Base-by-base conservation (phyloP, 2,329 filamentous ascomycete genomes). In the Cladosporium velox region DNA sequence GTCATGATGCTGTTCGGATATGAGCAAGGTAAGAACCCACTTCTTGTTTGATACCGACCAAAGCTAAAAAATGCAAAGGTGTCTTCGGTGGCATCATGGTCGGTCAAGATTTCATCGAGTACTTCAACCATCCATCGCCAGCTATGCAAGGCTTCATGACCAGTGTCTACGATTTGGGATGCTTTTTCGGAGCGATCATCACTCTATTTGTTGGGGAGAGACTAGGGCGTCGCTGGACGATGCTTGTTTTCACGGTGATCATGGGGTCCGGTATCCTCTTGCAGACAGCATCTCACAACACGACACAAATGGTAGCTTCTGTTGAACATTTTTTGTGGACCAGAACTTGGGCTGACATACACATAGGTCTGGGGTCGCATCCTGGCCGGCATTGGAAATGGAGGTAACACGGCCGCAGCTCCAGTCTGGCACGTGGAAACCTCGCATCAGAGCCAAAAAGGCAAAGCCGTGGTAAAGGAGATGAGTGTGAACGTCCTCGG, bases 341-440 rank as follows among this genome's bases (percentile, higher is more conserved):
- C 8, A 47, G 3, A 7, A 11, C 41, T 47, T 47, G 26, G 14
- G 4, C 55, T 38, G 32, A 58, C 1, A 15, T 21, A 28, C 4
- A 24, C 7, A 55, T 10, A 63, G 60, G 60, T 79, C 70, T 75
- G 77, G 67, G 71, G 79, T 59, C 65, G 81, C 60, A 69, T 83
- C 67, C 67, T 84, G 68, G 61, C 81, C 78, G 70, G 81, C 14
- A 70, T 77, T 7, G 75, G 74, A 8, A 77, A 76, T 60, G 71
- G 71, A 5, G 69, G 63, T 34, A 74, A 75, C 34, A 72, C 67
- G 74, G 79, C 65, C 69, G 81, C 62, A 75, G 81, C 61, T 76
- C 84, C 67, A 69, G 75, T 21, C 67, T 83, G 21, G 82, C 83
- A 59, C 77, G 72, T 79, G 8, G 72, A 74, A 62, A 70, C 69